phyloP scores from a whole-genome alignment of 345 rosid species.

The Gossypium stocksii region DNA sequence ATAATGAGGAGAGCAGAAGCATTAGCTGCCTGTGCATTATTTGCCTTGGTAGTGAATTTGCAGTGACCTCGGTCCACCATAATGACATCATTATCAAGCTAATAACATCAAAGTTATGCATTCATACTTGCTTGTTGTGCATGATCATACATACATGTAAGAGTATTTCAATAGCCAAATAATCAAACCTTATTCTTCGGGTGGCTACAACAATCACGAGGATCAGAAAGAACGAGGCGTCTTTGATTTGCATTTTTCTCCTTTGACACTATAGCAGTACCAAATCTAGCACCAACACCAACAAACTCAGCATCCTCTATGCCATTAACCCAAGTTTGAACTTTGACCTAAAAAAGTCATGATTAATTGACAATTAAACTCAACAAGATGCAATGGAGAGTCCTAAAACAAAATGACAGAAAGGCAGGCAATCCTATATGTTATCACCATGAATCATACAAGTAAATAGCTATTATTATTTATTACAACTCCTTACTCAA shows the following conservation, averaged over 20 bases:
- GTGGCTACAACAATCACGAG: conserved; percentile 69
- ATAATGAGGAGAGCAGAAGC: conserved; percentile 90
- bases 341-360: conserved; percentile 63
- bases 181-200: conserved; percentile 64
- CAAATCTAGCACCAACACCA: conserved; percentile 95
- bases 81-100: conserved; percentile 73
- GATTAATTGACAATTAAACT: background rate
- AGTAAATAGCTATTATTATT: background rate
- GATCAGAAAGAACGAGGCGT: conserved; percentile 71
- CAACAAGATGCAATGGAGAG: background rate
- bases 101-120: conserved; percentile 23
- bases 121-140: background rate
- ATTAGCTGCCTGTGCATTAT: conserved; percentile 79
- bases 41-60: conserved; percentile 81
- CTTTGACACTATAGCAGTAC: conserved; percentile 69
- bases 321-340: conserved; percentile 88
- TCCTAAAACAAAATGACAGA: background rate
- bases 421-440: background rate
- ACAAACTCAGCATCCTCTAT: conserved; percentile 76
- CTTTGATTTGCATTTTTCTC: conserved; percentile 85
- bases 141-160: too few species aligned
- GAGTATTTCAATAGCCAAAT: background rate
- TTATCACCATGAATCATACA: background rate
- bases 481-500: background rate
- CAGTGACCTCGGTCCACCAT: conserved; percentile 91